phyloP scores from a whole-genome alignment of 2,329 filamentous ascomycete genomes.

The Graphilbum sp. region DNA sequence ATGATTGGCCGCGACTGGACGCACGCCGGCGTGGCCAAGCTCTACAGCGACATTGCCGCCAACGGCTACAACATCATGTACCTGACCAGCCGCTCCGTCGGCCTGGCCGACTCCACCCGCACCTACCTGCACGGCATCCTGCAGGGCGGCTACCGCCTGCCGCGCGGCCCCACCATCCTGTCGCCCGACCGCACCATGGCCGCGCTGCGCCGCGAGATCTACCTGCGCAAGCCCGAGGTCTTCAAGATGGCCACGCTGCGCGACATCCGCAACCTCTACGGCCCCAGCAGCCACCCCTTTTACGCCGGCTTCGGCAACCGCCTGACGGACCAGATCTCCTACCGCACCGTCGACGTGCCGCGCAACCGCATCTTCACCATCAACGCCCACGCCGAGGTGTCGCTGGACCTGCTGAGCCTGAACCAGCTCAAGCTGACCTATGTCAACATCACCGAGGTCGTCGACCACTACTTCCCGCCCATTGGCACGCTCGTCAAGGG shows the following conservation, averaged over 20 bases:
- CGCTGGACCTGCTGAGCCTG: conserved; percentile 71
- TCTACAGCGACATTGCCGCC: conserved; percentile 86
- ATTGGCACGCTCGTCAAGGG: conserved; percentile 73
- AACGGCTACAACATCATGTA: conserved; percentile 99
- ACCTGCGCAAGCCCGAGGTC: conserved; percentile 88
- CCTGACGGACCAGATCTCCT: conserved; percentile 88
- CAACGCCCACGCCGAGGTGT: conserved; percentile 94
- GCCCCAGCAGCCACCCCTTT: conserved; percentile 62
- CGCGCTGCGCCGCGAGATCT: conserved; percentile 78
- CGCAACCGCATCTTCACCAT: conserved; percentile 89
- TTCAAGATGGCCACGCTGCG: conserved; percentile 99
- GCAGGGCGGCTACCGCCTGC: conserved; percentile 74
- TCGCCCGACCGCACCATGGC: conserved; percentile 92
- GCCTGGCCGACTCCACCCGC: conserved; percentile 79
- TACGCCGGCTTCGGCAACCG: conserved; percentile 96
- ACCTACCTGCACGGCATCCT: conserved; percentile 78
- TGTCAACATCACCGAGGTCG: conserved; percentile 89
- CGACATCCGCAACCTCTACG: conserved; percentile 83
- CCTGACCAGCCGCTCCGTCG: conserved; percentile 82
- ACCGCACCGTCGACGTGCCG: conserved; percentile 90
- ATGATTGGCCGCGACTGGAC: conserved; percentile 98
- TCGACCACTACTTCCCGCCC: conserved; percentile 96
- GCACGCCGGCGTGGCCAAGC: conserved; percentile 86
- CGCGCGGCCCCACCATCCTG: conserved; percentile 83
- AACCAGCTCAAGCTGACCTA: conserved; percentile 96